phyloP scores from a whole-genome alignment of 495 filamentous ascomycete species.

The Neurospora tetrasperma region DNA sequence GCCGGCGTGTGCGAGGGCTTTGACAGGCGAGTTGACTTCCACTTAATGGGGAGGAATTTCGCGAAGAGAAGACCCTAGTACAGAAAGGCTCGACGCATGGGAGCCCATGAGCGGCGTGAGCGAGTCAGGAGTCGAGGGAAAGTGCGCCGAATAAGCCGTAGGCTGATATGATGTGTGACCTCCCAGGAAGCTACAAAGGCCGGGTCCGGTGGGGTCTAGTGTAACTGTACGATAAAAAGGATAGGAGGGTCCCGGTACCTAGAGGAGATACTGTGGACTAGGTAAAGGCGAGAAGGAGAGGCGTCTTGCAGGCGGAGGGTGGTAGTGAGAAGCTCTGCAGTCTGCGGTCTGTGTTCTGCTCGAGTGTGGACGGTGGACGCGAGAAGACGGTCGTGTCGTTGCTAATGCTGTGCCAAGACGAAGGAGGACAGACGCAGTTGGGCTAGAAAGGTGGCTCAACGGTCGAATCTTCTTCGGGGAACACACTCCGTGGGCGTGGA shows the following conservation, averaged over 20 bases:
- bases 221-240: constrained; percentile 16
- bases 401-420: constrained; percentile 12
- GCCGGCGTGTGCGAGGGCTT: constrained; percentile 11
- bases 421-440: constrained; percentile 5
- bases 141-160: constrained; percentile 40
- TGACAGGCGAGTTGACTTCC: constrained; percentile 5
- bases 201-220: constrained; percentile 21
- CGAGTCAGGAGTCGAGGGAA: constrained; percentile 24
- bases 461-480: constrained; percentile 17
- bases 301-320: constrained; percentile 22
- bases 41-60: constrained; percentile 5
- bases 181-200: constrained; percentile 11
- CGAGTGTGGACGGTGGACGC: constrained; percentile 5
- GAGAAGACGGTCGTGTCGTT: constrained; percentile 3
- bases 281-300: constrained; percentile 14
- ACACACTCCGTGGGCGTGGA: constrained; percentile 9
- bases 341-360: neutral
- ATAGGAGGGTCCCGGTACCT: constrained; percentile 10
- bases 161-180: constrained; percentile 34
- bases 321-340: constrained; percentile 13
- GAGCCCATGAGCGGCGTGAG: neutral
- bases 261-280: neutral
- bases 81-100: constrained; percentile 5
- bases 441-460: constrained; percentile 16
- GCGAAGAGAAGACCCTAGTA: constrained; percentile 4